Percentiles rank a stretch among this genome's conserved stretches.
Evolutionary conservation across 2,329 filamentous ascomycete species (phyloP).

Genomic region (Dactylellina leptospora): DNA sequence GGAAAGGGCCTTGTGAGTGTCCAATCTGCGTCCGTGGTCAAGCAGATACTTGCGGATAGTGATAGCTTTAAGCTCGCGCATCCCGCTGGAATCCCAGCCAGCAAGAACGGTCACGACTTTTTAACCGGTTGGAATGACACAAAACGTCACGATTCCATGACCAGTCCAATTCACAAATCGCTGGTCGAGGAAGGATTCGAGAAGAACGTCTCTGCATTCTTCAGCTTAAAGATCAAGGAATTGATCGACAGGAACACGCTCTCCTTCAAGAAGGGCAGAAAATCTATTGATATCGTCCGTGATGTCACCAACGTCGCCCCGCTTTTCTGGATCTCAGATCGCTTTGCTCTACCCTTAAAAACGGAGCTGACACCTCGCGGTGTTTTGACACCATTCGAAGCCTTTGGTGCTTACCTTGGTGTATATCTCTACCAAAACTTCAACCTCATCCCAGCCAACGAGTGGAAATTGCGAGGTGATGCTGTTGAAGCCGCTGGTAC

Average conservation of each 20-base stretch:
- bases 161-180: slow-evolving; percentile 62
- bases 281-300: slow-evolving; percentile 67
- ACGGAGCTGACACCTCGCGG: slow-evolving; percentile 69
- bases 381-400: slow-evolving; percentile 63
- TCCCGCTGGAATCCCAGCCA: slow-evolving; percentile 61
- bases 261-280: slow-evolving; percentile 62
- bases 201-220: slow-evolving; percentile 62
- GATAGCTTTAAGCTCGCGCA: slow-evolving; percentile 65
- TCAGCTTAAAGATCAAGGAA: slow-evolving; percentile 61
- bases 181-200: slow-evolving; percentile 63
- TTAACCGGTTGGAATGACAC: slow-evolving; percentile 64
- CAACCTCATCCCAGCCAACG: slow-evolving; percentile 65
- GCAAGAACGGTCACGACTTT: slow-evolving; percentile 64
- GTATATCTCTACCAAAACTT: slow-evolving; percentile 66
- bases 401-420: slow-evolving; percentile 63
- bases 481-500: slow-evolving; percentile 61
- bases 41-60: slow-evolving; percentile 64
- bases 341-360: slow-evolving; percentile 74
- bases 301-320: slow-evolving; percentile 75
- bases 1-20: slow-evolving; percentile 63
- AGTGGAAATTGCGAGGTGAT: slow-evolving; percentile 64
- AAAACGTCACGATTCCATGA: slow-evolving; percentile 61
- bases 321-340: slow-evolving; percentile 70
- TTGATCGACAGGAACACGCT: slow-evolving; percentile 64
- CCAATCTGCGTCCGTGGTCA: slow-evolving; percentile 65